Percentiles rank a stretch among this genome's conserved stretches.
Conservation (phyloP, 352 stramenopile genomes). For the Phytophthora colocasiae region DNA sequence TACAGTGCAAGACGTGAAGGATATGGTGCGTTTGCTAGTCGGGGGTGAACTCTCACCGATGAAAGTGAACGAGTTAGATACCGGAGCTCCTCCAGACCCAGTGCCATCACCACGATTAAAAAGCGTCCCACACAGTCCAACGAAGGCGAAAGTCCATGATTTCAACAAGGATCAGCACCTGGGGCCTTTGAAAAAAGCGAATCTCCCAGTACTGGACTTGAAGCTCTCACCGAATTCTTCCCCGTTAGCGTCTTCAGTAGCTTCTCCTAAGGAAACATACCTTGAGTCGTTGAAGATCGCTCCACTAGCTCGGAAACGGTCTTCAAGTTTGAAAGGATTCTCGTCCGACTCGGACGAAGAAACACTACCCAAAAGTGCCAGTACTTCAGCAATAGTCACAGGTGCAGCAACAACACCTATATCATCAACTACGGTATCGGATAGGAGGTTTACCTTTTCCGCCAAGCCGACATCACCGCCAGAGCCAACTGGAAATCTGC, state of each 20-base stretch:
- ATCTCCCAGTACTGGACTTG: slow-evolving; percentile 30
- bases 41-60: neutral
- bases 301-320: slow-evolving; percentile 1
- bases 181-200: slow-evolving; percentile 10
- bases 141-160: slow-evolving; percentile 7
- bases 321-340: slow-evolving; percentile 13
- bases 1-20: neutral
- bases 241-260: slow-evolving; percentile 3
- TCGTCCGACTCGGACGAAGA: slow-evolving; percentile 12
- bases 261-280: slow-evolving; percentile 1
- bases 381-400: too few relatives aligned
- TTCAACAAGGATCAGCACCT: neutral
- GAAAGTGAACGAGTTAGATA: neutral
- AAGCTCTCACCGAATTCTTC: slow-evolving; percentile 15
- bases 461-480: neutral
- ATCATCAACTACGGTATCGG: neutral
- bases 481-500: neutral
- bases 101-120: neutral
- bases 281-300: slow-evolving; percentile 7
- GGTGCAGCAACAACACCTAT: too few relatives aligned
- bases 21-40: too few relatives aligned
- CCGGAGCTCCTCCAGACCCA: neutral
- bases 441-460: slow-evolving; percentile 5
- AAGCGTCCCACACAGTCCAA: neutral
- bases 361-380: neutral